Evolutionary conservation across 2,329 filamentous ascomycete genomes (phyloP).

Genomic region (Phaeophleospora eucalypticola): DNA sequence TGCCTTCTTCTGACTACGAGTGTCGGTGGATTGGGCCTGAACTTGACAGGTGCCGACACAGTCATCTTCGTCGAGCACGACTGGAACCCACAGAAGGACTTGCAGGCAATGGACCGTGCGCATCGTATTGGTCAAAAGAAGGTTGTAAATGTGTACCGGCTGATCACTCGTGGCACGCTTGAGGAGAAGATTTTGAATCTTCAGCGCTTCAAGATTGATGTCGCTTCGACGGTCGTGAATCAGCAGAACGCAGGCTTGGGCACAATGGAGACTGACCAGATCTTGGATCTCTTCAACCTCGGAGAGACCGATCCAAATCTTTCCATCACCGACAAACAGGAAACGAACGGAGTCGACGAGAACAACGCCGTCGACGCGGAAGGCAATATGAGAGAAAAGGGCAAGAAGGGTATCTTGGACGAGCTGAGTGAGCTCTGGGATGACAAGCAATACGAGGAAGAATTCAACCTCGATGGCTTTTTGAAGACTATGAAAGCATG

Average conservation of each 20-base stretch:
- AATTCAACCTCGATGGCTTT: slow-evolving; percentile 93
- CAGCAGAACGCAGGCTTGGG: slow-evolving; percentile 93
- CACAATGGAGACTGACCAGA: slow-evolving; percentile 98
- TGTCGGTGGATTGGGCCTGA: slow-evolving; percentile 89
- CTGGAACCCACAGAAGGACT: slow-evolving; percentile 98
- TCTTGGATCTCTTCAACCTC: slow-evolving; percentile 91
- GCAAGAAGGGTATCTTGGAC: slow-evolving; percentile 94
- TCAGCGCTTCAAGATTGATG: slow-evolving; percentile 99
- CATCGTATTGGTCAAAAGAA: slow-evolving; percentile 99
- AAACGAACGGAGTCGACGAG: slow-evolving; percentile 65
- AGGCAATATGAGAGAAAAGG: slow-evolving; percentile 86
- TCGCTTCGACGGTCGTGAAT: slow-evolving; percentile 96
- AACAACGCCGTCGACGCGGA: slow-evolving; percentile 70
- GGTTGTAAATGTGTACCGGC: slow-evolving; percentile 96
- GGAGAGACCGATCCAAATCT: slow-evolving; percentile 60
- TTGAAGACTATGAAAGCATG: slow-evolving; percentile 79
- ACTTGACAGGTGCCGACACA: slow-evolving; percentile 93
- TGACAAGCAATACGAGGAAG: slow-evolving; percentile 95
- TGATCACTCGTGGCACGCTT: slow-evolving; percentile 90
- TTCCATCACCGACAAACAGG: slow-evolving; percentile 31
- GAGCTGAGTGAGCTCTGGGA: slow-evolving; percentile 96
- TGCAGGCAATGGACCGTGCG: slow-evolving; percentile 97
- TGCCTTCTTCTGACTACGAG: slow-evolving; percentile 89
- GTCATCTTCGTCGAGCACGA: slow-evolving; percentile 99
- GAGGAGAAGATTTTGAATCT: slow-evolving; percentile 97